Base-by-base conservation (phyloP, 2,329 filamentous ascomycete species). In the Teratosphaeria gauchensis region DNA sequence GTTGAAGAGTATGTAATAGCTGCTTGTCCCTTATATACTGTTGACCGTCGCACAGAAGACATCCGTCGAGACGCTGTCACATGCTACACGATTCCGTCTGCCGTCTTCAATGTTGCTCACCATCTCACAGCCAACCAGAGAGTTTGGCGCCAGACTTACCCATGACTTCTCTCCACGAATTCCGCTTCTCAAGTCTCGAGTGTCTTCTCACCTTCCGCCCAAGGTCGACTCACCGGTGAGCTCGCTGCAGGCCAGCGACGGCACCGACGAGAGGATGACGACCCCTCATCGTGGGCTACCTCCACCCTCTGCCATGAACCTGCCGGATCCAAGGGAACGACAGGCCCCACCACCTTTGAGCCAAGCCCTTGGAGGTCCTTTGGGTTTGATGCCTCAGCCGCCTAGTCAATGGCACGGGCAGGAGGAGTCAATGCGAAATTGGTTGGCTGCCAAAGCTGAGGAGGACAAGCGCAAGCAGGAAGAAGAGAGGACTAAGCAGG, bases 401-500 rank as follows among this genome's bases (percentile, higher is more conserved):
- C 77, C 76, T 1, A 67, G 68, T 55, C 76, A 78, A 69, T 80
- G 77, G 77, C 76, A 79, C 66, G 74, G 75, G 57, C 59, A 78
- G 51, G 79, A 81, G 62, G 79, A 81, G 56, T 75, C 76, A 21
- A 79, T 79, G 75, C 76, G 78, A 60, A 77, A 77, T 57, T 81
- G 78, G 77, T 70, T 81, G 24, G 69, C 72, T 11, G 76, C 78
- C 21, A 81, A 79, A 68, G 74, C 77, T 16, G 76, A 78, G 63
- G 79, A 81, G 67, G 79, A 81, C 61, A 77, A 74, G 69, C 73
- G 77, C 59, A 78, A 76, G 69, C 78, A 80, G 70, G 79, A 81
- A 67, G 78, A 81, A 66, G 78, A 81, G 63, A 78, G 74, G 70
- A 80, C 78, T 54, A 74, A 75, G 61, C 79, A 82, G 66, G 78